phyloP scores from a whole-genome alignment of 352 stramenopile species.

The Phytophthora foliorum region DNA sequence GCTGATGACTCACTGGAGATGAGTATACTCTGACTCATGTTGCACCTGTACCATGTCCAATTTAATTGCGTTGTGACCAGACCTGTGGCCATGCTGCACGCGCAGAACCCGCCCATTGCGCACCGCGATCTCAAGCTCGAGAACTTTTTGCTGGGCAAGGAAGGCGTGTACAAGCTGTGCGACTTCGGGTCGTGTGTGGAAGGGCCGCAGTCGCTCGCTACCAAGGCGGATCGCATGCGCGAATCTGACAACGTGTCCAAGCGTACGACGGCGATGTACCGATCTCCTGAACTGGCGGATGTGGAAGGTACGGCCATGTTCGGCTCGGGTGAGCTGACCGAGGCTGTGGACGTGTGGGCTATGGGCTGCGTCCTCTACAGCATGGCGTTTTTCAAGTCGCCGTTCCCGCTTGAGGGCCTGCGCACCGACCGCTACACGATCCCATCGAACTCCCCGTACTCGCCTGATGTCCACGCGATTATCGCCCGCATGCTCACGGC shows the following conservation, averaged over 20 bases:
- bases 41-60: constrained; percentile 11
- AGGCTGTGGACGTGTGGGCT: constrained; percentile 95
- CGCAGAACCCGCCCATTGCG: constrained; percentile 91
- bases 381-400: constrained; percentile 96
- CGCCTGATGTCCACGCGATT: constrained; percentile 86
- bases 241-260: constrained; percentile 96
- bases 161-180: constrained; percentile 95
- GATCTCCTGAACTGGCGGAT: constrained; percentile 97
- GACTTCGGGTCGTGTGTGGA: constrained; percentile 96
- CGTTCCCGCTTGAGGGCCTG: constrained; percentile 96
- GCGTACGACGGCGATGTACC: constrained; percentile 98
- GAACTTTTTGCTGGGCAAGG: constrained; percentile 95
- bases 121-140: constrained; percentile 98
- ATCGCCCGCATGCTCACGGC: constrained; percentile 94
- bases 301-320: constrained; percentile 93
- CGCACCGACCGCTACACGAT: constrained; percentile 95
- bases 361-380: constrained; percentile 98
- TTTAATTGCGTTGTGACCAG: constrained; percentile 31
- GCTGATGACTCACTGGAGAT: constrained; percentile 2
- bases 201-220: constrained; percentile 77
- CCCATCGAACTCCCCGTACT: constrained; percentile 92
- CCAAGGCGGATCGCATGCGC: constrained; percentile 84
- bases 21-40: constrained; percentile 10
- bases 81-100: constrained; percentile 69
- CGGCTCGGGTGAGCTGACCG: constrained; percentile 91